These are phyloP conservation scores for Talinum fruticosum DNA, from an alignment of 148 eudicot genomes.

Conservation along the genomic window DNA sequence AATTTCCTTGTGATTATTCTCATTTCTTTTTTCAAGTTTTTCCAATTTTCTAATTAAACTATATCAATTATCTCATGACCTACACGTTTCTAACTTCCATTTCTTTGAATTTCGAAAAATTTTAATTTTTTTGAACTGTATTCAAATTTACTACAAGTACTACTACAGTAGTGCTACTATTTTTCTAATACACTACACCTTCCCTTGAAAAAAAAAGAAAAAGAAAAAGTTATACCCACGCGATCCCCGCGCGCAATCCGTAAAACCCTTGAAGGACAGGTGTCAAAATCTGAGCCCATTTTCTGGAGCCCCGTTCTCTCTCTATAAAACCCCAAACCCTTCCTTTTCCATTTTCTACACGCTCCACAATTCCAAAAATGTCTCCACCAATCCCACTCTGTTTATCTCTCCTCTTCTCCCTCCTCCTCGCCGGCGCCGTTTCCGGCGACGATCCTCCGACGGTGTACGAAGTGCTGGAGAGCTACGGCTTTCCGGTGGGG, in stretches of 20 bases:
- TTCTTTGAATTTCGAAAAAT: too few species aligned
- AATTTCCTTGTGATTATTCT: too few species aligned
- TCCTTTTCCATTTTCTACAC: background rate
- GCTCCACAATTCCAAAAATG: slow-evolving; percentile 12
- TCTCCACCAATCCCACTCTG: slow-evolving; percentile 3
- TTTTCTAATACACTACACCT: too few species aligned
- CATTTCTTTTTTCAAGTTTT: too few species aligned
- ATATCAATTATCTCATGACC: too few species aligned
- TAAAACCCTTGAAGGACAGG: slow-evolving; percentile 7
- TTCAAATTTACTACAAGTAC: too few species aligned
- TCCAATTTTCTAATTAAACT: too few species aligned
- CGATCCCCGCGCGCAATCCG: background rate
- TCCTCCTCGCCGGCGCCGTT: slow-evolving; percentile 9
- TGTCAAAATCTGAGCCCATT: slow-evolving; percentile 12
- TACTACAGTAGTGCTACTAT: too few species aligned
- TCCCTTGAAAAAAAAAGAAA: too few species aligned
- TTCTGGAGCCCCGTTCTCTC: background rate
- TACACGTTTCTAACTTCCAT: too few species aligned
- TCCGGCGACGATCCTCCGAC: background rate
- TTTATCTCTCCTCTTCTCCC: slow-evolving; percentile 4
- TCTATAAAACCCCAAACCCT: background rate
- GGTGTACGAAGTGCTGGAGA: slow-evolving; percentile 45
- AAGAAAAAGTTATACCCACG: slow-evolving; percentile 6
- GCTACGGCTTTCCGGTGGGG: slow-evolving; percentile 53
- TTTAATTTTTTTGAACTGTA: too few species aligned